Base-by-base conservation (phyloP, 108 stramenopile species). In the Parietichytrium sp. region DNA sequence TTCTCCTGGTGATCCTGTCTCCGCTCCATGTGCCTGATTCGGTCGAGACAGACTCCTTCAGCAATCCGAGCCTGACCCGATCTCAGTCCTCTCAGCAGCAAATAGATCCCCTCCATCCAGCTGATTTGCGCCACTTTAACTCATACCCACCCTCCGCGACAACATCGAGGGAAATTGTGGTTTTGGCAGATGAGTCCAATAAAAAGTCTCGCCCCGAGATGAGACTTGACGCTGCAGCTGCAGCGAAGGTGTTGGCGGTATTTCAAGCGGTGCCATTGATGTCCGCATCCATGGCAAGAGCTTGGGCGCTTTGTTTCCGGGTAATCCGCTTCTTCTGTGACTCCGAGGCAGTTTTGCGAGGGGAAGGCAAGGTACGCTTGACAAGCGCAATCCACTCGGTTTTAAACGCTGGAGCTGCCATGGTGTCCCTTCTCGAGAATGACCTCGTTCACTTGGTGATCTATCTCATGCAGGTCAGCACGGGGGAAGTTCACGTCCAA, bases 231-330 rank as follows among this genome's bases (percentile, higher is more conserved):
- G 33, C 61, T n/a, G 38, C 38, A 0, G 36, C 61, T 1, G 61
- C 45, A 42, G 61, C 61, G 10, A 33, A 25, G 3, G 42, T 72
- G 10, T 20, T 72, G 8, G 33, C 38, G 2, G 61, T 72, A n/a
- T 72, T 72, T 72, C 61, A 25, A 6, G 45, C 10, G 38, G 33
- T 42, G 10, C 61, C 61, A n/a, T 42, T 72, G 2, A 33, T 33
- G 33, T 25, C 61, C 10, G 61, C 61, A 7, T 42, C 61, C 0
- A 33, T 33, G n/a, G 61, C 61, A n/a, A 33, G 61, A 7, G 61
- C 61, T 6, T 72, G 61, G 61, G 61, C 61, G 23, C 45, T 72
- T 20, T 33, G 38, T 10, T 72, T 72, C 33, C 61, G 61, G 29
- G 45, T 72, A 16, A 33, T 72, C 6, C 61, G 61, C 12, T 45